These are phyloP conservation scores for Nothophytophthora sp. DNA, from an alignment of 352 stramenopile species.

Conservation along the genomic window DNA sequence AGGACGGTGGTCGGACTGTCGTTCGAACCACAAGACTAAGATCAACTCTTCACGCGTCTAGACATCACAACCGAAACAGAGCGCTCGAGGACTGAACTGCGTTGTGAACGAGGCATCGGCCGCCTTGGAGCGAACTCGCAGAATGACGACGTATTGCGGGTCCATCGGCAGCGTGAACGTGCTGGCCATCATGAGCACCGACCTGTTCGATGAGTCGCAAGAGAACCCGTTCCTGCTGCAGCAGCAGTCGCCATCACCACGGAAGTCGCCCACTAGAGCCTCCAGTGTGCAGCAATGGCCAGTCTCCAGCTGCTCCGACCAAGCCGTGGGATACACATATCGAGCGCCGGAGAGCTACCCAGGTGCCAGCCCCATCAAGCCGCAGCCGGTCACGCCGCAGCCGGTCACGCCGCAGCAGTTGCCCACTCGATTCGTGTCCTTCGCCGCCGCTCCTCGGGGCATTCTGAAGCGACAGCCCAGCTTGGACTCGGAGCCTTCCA, in stretches of 20 bases:
- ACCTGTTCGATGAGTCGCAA: conserved; percentile 73
- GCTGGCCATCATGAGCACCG: conserved; percentile 65
- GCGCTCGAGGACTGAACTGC: too few relatives aligned
- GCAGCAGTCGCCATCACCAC: conserved; percentile 13
- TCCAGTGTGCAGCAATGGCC: not conserved
- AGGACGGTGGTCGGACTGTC: too few relatives aligned
- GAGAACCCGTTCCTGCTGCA: conserved; percentile 70
- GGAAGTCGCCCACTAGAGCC: not conserved
- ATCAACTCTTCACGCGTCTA: not conserved
- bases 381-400: too few relatives aligned
- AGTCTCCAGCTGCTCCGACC: conserved; percentile 24
- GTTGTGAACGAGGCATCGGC: not conserved
- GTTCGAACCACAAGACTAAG: too few relatives aligned
- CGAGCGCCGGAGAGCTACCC: not conserved
- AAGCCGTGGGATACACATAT: conserved; percentile 3
- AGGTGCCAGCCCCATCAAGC: conserved; percentile 1
- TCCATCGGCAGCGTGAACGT: conserved; percentile 71
- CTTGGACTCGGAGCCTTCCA: conserved; percentile 48
- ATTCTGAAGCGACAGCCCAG: conserved; percentile 51
- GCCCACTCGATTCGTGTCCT: conserved; percentile 33
- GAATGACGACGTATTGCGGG: conserved; percentile 53
- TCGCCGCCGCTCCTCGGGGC: conserved; percentile 29
- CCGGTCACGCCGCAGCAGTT: conserved; percentile 17
- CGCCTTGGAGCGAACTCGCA: not conserved
- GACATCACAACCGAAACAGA: conserved; percentile 6